Percentiles rank a stretch among this genome's conserved stretches.
Evolutionary conservation across 1,139 yeast species (phyloP).

Genomic region (Sugiyamaella novakii): DNA sequence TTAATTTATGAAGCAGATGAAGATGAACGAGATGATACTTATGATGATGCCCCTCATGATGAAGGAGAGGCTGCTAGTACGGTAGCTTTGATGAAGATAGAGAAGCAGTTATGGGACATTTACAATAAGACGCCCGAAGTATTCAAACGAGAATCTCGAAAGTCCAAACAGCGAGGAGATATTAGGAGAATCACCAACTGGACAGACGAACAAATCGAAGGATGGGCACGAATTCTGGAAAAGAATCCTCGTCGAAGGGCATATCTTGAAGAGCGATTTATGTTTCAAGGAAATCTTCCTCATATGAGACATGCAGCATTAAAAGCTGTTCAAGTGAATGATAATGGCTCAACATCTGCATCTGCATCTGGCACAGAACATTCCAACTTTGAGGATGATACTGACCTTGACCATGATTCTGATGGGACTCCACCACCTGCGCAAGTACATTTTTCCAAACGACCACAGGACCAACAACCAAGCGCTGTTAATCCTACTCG

Average conservation of each 20-base stretch:
- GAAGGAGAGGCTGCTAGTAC: constrained; percentile 33
- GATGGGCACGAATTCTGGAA: constrained; percentile 81
- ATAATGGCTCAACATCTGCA: constrained; percentile 15
- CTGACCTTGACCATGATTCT: constrained; percentile 2
- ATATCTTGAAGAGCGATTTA: constrained; percentile 59
- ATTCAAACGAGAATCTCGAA: constrained; percentile 57
- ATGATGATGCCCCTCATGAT: constrained; percentile 53
- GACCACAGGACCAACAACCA: constrained; percentile 1
- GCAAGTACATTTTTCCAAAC: neutral
- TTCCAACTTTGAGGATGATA: constrained; percentile 8
- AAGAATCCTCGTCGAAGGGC: constrained; percentile 57
- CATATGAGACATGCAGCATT: constrained; percentile 19
- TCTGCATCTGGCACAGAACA: constrained; percentile 5
- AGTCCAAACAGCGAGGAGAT: constrained; percentile 53
- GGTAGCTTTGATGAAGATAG: constrained; percentile 44
- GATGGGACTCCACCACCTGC: neutral
- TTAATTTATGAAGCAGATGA: constrained; percentile 73
- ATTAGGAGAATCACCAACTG: constrained; percentile 59
- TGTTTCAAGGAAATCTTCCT: constrained; percentile 42
- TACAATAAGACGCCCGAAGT: constrained; percentile 55
- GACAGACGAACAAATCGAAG: constrained; percentile 92
- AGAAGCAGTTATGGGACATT: constrained; percentile 58
- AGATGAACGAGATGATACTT: constrained; percentile 81
- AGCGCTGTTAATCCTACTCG: neutral
- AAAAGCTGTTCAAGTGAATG: constrained; percentile 9